These are phyloP conservation scores for Rhizopus delemar DNA, from an alignment of 371 early-diverging fungal genomes.

Conservation along the genomic window DNA sequence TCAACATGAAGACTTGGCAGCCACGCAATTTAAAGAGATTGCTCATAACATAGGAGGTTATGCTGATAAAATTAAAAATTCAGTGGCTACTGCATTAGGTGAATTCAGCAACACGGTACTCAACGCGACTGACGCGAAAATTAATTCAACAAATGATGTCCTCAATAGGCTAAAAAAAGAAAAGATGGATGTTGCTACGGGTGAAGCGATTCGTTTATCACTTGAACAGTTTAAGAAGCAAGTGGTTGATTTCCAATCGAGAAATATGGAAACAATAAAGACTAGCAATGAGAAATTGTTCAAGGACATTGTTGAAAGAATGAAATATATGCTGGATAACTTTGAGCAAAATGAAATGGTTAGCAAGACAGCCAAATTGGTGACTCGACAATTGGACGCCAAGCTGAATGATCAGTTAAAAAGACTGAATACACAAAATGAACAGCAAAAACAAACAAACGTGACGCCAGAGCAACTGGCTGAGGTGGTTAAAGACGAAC, in stretches of 20 bases:
- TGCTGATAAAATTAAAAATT: not conserved
- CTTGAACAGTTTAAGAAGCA: constrained; percentile 4
- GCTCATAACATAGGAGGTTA: not conserved
- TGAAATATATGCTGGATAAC: constrained; percentile 3
- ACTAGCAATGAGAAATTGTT: not conserved
- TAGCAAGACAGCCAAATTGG: not conserved
- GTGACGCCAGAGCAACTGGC: not conserved
- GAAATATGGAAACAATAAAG: not conserved
- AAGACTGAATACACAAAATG: not conserved
- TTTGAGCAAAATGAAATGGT: constrained; percentile 2
- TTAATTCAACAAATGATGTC: not conserved
- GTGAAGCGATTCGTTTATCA: not conserved
- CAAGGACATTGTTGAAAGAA: constrained; percentile 2
- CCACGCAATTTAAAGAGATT: constrained; percentile 2
- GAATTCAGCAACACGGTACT: not conserved
- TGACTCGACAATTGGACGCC: not conserved
- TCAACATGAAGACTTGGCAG: constrained; percentile 1
- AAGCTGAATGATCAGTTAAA: constrained; percentile 4
- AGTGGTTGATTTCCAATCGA: not conserved
- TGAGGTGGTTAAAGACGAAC: constrained; percentile 1
- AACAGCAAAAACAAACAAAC: not conserved
- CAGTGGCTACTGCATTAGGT: not conserved
- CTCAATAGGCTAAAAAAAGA: not conserved
- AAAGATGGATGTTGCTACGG: not conserved
- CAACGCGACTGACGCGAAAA: not conserved